These are phyloP conservation scores for Alternaria consortialis DNA, from an alignment of 2,329 filamentous ascomycete species.

Conservation along the genomic window DNA sequence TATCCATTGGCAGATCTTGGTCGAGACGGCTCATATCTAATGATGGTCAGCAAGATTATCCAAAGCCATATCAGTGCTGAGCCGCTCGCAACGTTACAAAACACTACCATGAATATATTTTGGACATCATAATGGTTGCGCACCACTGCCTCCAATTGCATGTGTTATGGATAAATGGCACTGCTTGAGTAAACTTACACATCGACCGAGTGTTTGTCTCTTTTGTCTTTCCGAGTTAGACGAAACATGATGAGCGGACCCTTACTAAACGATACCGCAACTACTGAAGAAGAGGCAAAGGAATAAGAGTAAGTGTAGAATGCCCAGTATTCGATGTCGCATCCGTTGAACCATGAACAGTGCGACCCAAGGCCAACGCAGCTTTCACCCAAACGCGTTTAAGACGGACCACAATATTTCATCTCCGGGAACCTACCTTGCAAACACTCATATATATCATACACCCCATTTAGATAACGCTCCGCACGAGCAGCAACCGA, in stretches of 20 bases:
- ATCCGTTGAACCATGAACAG: neutral
- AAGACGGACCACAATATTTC: slow-evolving; percentile 6
- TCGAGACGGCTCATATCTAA: slow-evolving; percentile 21
- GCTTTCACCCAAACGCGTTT: neutral
- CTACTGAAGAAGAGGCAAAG: neutral
- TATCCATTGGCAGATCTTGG: slow-evolving; percentile 8
- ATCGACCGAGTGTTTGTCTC: neutral
- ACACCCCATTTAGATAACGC: slow-evolving; percentile 6
- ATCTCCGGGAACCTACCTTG: slow-evolving; percentile 14
- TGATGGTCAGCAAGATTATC: neutral
- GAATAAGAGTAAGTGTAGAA: neutral
- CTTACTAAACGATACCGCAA: neutral
- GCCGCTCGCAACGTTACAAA: neutral
- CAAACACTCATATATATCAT: slow-evolving; percentile 16
- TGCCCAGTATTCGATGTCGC: neutral
- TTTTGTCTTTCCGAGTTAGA: slow-evolving; percentile 9
- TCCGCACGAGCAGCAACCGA: slow-evolving; percentile 9
- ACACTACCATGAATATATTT: neutral
- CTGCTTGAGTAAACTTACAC: slow-evolving; percentile 13
- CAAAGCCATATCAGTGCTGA: neutral
- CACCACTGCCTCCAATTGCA: neutral
- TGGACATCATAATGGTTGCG: neutral
- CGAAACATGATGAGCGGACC: slow-evolving; percentile 10
- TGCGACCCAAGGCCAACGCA: neutral
- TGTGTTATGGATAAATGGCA: neutral